Base-by-base conservation (phyloP, 179 eudicot species). In the Drosera spatulata region DNA sequence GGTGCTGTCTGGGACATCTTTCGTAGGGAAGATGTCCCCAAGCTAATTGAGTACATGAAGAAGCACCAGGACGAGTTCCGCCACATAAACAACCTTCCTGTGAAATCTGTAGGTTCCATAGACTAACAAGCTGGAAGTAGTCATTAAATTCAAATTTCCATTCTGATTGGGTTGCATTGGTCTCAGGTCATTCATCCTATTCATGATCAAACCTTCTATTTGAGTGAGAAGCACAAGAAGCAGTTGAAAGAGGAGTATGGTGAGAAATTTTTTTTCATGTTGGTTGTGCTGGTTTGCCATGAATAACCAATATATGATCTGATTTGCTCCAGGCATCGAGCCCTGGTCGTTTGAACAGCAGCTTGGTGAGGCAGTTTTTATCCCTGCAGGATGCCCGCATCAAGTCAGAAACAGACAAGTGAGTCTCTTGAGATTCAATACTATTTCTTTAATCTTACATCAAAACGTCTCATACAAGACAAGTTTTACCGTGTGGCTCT, bases 1-100 rank as follows among this genome's bases (percentile, higher is more conserved):
- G 93, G 82, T 69, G 96, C 99, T 49, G 61, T 93, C 2, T 93
- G 96, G 99, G 99, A 93, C 74, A 89, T 93, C 39, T 93, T 93
- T 13, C 85, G 99, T 54, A 70, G 96, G 60, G 80, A 93, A 70
- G 99, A 93, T 77, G 93, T 83, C 41, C 93, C 95, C 4, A 82
- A 84, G 66, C 50, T 93, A 63, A 56, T 57, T 1, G 87, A 88
- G 39, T 93, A 84, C 61, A 67, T 91, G 61, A 73, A 66, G 56
- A 84, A 74, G 63, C 96, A 88, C 58, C 72, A 67, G 60, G 70
- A 69, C 69, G 95, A 91, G 73, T 91, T 91, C 75, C 66, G 75
- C 59, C 87, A 82, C 78, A 73, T 76, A 64, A 66, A 82, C 54
- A 76, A 77, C 69, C 61, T 68, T 69, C 91, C 85, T 61, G 66